Conservation (phyloP, 2,329 filamentous ascomycete genomes). For the Xylariaceae sp. region DNA sequence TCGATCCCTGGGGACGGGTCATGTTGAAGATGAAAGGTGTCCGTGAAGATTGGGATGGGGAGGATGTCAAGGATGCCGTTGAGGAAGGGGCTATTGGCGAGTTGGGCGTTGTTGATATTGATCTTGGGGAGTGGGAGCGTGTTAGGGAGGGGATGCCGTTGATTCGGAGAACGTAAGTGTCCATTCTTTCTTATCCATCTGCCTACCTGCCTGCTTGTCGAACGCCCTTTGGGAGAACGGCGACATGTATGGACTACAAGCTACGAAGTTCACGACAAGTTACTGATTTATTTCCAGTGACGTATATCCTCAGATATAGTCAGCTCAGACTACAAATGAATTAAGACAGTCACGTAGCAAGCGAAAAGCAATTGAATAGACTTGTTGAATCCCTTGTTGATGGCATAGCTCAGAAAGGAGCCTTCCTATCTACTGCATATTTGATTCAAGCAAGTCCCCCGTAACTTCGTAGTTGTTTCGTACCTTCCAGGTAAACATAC, state of each 20-base stretch:
- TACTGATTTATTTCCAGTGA: conserved; percentile 24
- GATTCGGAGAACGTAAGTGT: conserved; percentile 47
- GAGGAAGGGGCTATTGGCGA: conserved; percentile 39
- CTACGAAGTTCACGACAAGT: not conserved
- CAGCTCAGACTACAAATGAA: not conserved
- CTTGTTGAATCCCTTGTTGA: conserved; percentile 13
- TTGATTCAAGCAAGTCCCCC: conserved; percentile 9
- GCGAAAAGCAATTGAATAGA: not conserved
- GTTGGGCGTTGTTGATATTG: conserved; percentile 52
- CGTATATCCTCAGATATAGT: conserved; percentile 25
- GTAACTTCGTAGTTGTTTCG: not conserved
- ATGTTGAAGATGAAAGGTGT: conserved; percentile 57
- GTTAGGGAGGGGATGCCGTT: conserved; percentile 51
- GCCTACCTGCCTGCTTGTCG: not conserved
- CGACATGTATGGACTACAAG: not conserved
- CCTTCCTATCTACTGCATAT: conserved; percentile 4
- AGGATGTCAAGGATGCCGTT: conserved; percentile 26
- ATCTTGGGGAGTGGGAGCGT: conserved; percentile 42
- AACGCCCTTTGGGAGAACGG: not conserved
- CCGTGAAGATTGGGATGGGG: conserved; percentile 36
- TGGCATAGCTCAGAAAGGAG: conserved; percentile 1
- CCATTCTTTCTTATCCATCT: not conserved
- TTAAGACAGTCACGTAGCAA: conserved; percentile 1
- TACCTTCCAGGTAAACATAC: conserved; percentile 1
- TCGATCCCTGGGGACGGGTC: conserved; percentile 82